Base-by-base conservation (phyloP, 208 protist species). In the Crithidia mellificae region DNA sequence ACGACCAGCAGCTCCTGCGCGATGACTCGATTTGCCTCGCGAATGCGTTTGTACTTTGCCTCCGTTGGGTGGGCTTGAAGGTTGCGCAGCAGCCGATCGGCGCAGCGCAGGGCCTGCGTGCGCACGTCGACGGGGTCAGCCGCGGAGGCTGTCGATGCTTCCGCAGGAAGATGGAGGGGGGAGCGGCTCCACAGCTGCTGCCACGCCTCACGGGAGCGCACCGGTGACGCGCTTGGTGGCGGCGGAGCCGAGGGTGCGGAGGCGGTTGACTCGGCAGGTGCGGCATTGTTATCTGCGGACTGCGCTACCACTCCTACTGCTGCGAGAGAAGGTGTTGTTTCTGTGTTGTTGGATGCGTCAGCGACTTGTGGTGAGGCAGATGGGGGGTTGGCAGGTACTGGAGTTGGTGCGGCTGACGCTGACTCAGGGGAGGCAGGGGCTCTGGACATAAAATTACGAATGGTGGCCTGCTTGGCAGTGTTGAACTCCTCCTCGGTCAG, bases 401-500 rank as follows among this genome's bases (percentile, higher is more conserved):
- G 17, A 12, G 43, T 0, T 5, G 61, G 5, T 36, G 38, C 27
- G 24, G 54, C 22, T 2, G 1, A 6, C 0, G n/a, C n/a, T n/a
- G n/a, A n/a, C n/a, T n/a, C n/a, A n/a, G n/a, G n/a, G n/a, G n/a
- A n/a, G n/a, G 34, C 34, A 44, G 0, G 5, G 43, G 46, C 7
- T 12, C 27, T 65, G 25, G 56, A n/a, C 12, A 34, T 67, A 53
- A 73, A 78, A 38, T 34, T 69, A 20, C 58, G 51, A 15, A 85
- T 77, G 12, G 76, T 65, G 6, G 65, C 71, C 36, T 80, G 75
- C 63, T 91, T 94, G 14, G 85, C 83, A 11, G 57, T 25, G 29
- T 80, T 78, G 57, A 89, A 91, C 71, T 91, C 84, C n/a, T 80
- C 79, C 46, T 76, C 72, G 1, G 84, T 83, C 24, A 90, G 64